A percentile compares a stretch with the other conserved stretches of the same genome.
These are phyloP conservation scores for Camptophora hylomeconis DNA, from an alignment of 2,329 filamentous ascomycete species.

Conservation along the genomic window DNA sequence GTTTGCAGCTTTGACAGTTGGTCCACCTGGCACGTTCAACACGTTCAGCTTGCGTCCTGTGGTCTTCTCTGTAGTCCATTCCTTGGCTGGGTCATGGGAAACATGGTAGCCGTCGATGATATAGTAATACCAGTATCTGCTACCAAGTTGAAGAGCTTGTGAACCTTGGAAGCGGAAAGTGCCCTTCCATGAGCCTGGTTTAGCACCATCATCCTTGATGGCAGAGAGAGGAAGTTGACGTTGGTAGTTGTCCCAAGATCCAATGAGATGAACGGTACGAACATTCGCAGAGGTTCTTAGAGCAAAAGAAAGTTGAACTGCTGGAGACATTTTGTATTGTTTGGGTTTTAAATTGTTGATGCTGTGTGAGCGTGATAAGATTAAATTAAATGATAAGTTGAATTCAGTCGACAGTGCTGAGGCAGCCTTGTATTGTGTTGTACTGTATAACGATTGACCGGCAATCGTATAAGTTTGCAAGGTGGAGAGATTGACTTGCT, in stretches of 20 bases:
- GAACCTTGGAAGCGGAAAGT: slow-evolving; percentile 89
- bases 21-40: slow-evolving; percentile 68
- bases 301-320: slow-evolving; percentile 88
- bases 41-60: slow-evolving; percentile 96
- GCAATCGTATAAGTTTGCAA: slow-evolving; percentile 12
- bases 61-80: slow-evolving; percentile 85
- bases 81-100: slow-evolving; percentile 84
- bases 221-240: slow-evolving; percentile 80
- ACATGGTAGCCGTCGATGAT: slow-evolving; percentile 99
- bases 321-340: slow-evolving; percentile 29
- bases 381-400: no score
- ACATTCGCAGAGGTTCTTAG: slow-evolving; percentile 91
- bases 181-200: slow-evolving; percentile 86
- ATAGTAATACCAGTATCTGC: slow-evolving; percentile 99
- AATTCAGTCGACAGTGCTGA: slow-evolving; percentile 1
- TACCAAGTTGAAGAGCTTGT: slow-evolving; percentile 65
- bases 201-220: slow-evolving; percentile 62
- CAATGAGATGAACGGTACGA: slow-evolving; percentile 94
- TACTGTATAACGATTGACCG: slow-evolving; percentile 16
- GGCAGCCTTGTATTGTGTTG: no score
- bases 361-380: no score
- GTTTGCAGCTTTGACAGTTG: slow-evolving; percentile 27
- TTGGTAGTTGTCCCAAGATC: slow-evolving; percentile 95
- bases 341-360: slow-evolving; percentile 3
- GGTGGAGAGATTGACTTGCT: slow-evolving; percentile 7